Evolutionary conservation across 148 eudicot species (phyloP), one percentile per base, ranked within the genome.

Genomic region (Polygonum maritimum): DNA sequence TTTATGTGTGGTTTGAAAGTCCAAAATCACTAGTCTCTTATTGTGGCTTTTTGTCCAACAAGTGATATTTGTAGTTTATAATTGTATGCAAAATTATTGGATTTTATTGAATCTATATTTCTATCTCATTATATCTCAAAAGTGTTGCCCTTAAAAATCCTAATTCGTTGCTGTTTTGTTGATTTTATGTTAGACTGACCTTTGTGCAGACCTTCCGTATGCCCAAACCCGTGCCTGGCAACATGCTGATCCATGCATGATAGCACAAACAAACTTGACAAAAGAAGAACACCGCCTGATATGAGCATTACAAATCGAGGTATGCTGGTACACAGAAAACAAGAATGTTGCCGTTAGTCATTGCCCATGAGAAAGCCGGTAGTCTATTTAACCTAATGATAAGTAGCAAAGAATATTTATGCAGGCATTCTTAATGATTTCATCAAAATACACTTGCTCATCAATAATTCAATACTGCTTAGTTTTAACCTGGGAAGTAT

Each of bases 161-260:
- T 11, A 48, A 48, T 48, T 7, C 52, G 14, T 52, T 60, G 57
- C 19, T 51, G 57, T 51, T 51, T 22, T 60, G 14, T 9, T 60
- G 11, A 26, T 22, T 60, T 14, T 65, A 21, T 57, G 38, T 65
- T 65, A 3, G 41, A 65, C 40, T 35, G n/a, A 65, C 69, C 69
- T 65, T 65, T 65, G 44, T 65, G 44, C 39, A 18, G 38, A n/a
- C 74, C 74, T 47, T 71, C 52, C n/a, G 15, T 71, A 26, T 40
- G 51, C 33, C 51, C 31, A 41, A 71, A 15, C 33, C 33, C 35
- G 14, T 41, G 74, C 51, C 74, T 71, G 15, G 35, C 33, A 18
- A 16, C 51, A 71, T 71, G 33, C n/a, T 71, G 74, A 44, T 44
- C 74, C 74, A 41, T 71, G 74, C 52, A 71, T 9, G 74, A 71